Base-by-base conservation (phyloP, 1,139 yeast species). In the Blastobotrys aristatus region DNA sequence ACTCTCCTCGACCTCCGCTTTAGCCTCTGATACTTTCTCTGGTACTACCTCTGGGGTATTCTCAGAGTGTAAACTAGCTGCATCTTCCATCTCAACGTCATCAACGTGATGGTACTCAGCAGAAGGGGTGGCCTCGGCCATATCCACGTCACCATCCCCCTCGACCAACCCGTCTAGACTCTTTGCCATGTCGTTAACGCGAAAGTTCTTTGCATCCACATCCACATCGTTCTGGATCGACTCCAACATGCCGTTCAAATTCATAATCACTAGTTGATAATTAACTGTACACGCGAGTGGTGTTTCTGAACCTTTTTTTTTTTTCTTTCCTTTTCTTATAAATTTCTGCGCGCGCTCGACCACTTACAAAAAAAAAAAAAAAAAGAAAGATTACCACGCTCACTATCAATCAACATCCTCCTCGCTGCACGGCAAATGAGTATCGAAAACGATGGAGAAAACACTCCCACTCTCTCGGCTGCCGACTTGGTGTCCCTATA, bases 401-500 rank as follows among this genome's bases (percentile, higher is more conserved):
- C n/a, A n/a, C n/a, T n/a, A n/a, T n/a, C n/a, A n/a, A n/a, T n/a
- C n/a, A n/a, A n/a, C n/a, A n/a, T n/a, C n/a, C n/a, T n/a, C n/a
- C n/a, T n/a, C n/a, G n/a, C n/a, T n/a, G n/a, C n/a, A n/a, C n/a
- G n/a, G n/a, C n/a, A n/a, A 34, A 34, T 8, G 26, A 14, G 38
- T 10, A 34, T n/a, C 16, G 16, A 34, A 34, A 18, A 34, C 18
- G 21, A 13, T 4, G 16, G 37, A n/a, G n/a, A 33, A 5, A 18
- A 18, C 14, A 13, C 33, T 26, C 30, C 30, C n/a, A 30, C 37
- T 6, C 13, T 20, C 5, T 38, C 42, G 13, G 32, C 20, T 7
- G 21, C 33, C 11, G 45, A 42, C 6, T 43, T 58, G 29, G 57
- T 58, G 11, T 53, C 58, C 20, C 57, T 51, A 49, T 63, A 62